Conservation (phyloP, 768 basidiomycete genomes). For the Coprinopsis sp. region DNA sequence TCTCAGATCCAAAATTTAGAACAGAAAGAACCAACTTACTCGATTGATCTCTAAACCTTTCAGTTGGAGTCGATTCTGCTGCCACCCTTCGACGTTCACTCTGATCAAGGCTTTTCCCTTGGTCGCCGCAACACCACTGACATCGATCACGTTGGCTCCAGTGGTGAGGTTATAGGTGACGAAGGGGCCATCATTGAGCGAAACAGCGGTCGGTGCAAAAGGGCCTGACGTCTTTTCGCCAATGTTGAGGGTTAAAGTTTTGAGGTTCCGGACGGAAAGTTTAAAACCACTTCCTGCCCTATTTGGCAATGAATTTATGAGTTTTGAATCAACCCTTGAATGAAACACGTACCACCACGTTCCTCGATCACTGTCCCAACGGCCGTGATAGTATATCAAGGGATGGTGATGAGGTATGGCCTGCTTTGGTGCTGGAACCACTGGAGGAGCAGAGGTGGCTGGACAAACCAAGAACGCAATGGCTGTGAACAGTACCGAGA, state of each 20-base stretch:
- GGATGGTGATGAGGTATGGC: conserved; percentile 34
- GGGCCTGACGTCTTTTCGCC: conserved; percentile 47
- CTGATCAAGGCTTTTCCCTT: conserved; percentile 26
- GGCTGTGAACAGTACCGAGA: too few species aligned
- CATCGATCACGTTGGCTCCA: conserved; percentile 41
- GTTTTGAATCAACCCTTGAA: background rate
- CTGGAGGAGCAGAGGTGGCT: background rate
- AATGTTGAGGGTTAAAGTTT: conserved; percentile 39
- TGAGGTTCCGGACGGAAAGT: conserved; percentile 39
- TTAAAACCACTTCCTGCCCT: conserved; percentile 57
- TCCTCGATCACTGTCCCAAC: conserved; percentile 48
- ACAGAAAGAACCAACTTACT: conserved; percentile 22
- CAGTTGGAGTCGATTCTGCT: conserved; percentile 52
- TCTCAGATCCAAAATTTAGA: background rate
- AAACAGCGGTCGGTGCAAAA: conserved; percentile 42
- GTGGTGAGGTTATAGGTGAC: conserved; percentile 42
- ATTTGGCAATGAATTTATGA: background rate
- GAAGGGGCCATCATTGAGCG: conserved; percentile 43
- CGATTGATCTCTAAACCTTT: conserved; percentile 41
- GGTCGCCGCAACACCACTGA: conserved; percentile 14
- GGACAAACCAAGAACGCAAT: background rate
- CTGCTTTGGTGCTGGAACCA: background rate
- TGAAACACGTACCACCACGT: conserved; percentile 47
- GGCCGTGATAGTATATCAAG: conserved; percentile 44
- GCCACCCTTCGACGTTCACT: conserved; percentile 54